Percentiles rank a stretch among this genome's conserved stretches.
Conservation (phyloP, 139 green algal genomes). For the Coccomyxa sp. region DNA sequence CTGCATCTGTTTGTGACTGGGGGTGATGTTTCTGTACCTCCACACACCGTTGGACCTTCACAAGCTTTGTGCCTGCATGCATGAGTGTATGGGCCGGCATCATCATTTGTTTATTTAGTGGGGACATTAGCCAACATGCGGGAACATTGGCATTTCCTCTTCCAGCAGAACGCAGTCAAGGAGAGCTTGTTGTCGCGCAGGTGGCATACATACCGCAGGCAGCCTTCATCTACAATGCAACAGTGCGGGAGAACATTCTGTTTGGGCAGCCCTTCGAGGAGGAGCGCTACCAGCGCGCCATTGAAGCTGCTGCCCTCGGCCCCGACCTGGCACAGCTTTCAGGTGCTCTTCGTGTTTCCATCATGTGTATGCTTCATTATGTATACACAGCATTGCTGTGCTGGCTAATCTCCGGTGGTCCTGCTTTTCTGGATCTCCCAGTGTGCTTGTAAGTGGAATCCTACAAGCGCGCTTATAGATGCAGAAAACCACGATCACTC, state of each 20-base stretch:
- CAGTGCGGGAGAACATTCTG: slow-evolving; percentile 76
- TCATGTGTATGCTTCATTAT: not conserved
- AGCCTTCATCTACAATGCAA: slow-evolving; percentile 71
- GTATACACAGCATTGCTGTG: not conserved
- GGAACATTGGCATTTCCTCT: too few relatives aligned
- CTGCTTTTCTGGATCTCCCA: too few relatives aligned
- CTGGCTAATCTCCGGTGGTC: not conserved
- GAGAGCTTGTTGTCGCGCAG: slow-evolving; percentile 6
- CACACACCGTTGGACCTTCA: too few relatives aligned
- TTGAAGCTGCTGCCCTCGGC: slow-evolving; percentile 56
- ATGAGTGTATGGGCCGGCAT: too few relatives aligned
- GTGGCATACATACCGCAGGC: slow-evolving; percentile 72
- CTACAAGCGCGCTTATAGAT: too few relatives aligned
- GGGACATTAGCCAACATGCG: too few relatives aligned
- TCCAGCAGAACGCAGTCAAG: too few relatives aligned
- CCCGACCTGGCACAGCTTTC: slow-evolving; percentile 45
- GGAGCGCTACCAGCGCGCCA: slow-evolving; percentile 38
- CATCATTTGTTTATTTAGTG: too few relatives aligned
- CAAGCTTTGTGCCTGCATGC: too few relatives aligned
- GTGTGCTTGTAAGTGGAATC: too few relatives aligned
- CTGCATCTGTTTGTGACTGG: not conserved
- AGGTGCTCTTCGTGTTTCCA: slow-evolving; percentile 9
- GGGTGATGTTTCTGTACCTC: too few relatives aligned
- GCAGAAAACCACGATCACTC: too few relatives aligned
- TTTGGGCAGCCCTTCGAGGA: slow-evolving; percentile 60